Evolutionary conservation across 1,284 basidiomycete genomes (phyloP).

Genomic region (Malassezia sp.): DNA sequence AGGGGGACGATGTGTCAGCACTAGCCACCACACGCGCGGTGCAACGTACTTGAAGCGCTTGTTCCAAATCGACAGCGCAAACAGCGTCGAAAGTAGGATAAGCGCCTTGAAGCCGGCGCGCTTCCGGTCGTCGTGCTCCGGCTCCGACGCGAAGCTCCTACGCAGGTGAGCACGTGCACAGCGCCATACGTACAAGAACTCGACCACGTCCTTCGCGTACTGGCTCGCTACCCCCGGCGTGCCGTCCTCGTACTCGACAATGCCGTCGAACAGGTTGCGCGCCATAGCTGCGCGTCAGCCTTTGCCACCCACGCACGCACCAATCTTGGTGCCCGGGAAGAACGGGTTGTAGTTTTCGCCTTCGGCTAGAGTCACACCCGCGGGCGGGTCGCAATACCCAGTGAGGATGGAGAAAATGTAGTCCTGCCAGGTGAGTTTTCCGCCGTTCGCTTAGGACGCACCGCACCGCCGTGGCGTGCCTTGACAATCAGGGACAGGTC

Average conservation of each 20-base stretch:
- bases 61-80: conserved; percentile 32
- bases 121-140: conserved; percentile 95
- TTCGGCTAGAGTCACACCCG: conserved; percentile 83
- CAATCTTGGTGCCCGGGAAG: conserved; percentile 60
- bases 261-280: conserved; percentile 78
- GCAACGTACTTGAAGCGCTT: conserved; percentile 34
- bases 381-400: conserved; percentile 91
- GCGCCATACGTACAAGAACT: conserved; percentile 72
- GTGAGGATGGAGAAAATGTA: conserved; percentile 95
- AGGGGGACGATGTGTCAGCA: not conserved
- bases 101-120: conserved; percentile 64
- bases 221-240: conserved; percentile 96
- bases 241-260: conserved; percentile 51
- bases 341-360: conserved; percentile 47
- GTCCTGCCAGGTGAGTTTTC: too few species aligned
- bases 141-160: conserved; percentile 58
- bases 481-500: conserved; percentile 96
- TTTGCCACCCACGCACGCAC: too few species aligned
- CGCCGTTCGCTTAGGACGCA: conserved; percentile 51
- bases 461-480: conserved; percentile 92
- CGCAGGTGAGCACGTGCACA: conserved; percentile 17
- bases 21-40: not conserved
- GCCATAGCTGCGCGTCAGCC: too few species aligned
- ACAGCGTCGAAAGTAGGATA: conserved; percentile 30
- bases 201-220: conserved; percentile 97